These are phyloP conservation scores for Penicillium macrosclerotiorum DNA, from an alignment of 495 filamentous ascomycete genomes.

Conservation along the genomic window DNA sequence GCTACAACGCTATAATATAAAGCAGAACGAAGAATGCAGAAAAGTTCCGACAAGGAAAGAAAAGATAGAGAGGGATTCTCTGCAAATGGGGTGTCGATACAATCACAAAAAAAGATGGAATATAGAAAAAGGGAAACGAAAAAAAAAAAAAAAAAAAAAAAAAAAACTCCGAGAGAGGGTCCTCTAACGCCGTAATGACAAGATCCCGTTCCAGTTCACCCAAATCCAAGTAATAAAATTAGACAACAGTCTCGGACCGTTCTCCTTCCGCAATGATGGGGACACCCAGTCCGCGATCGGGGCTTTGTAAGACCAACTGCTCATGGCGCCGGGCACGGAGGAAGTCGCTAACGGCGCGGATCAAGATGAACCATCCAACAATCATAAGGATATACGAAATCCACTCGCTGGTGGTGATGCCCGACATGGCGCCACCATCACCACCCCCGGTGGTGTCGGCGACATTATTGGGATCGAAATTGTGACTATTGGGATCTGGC, in stretches of 20 bases:
- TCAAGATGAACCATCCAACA: slow-evolving; percentile 96
- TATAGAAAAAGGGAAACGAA: slow-evolving; percentile 3
- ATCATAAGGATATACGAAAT: slow-evolving; percentile 95
- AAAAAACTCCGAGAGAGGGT: slow-evolving; percentile 14
- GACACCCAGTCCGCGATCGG: slow-evolving; percentile 81
- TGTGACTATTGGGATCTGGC: slow-evolving; percentile 83
- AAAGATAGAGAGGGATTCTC: slow-evolving; percentile 13
- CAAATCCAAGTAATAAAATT: slow-evolving; percentile 18
- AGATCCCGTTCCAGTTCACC: slow-evolving; percentile 7
- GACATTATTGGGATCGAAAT: slow-evolving; percentile 75
- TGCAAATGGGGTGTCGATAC: slow-evolving; percentile 17
- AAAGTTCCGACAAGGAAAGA: slow-evolving; percentile 14
- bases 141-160: slow-evolving; percentile 11
- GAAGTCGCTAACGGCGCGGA: slow-evolving; percentile 85
- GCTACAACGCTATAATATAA: slow-evolving; percentile 20
- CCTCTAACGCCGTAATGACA: slow-evolving; percentile 10
- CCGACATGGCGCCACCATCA: slow-evolving; percentile 36
- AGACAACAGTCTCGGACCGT: slow-evolving; percentile 79
- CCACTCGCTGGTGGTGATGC: slow-evolving; percentile 74
- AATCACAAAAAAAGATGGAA: slow-evolving; percentile 3
- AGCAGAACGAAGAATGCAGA: slow-evolving; percentile 11
- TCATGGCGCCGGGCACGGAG: slow-evolving; percentile 84
- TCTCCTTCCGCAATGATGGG: slow-evolving; percentile 90
- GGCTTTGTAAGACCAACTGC: slow-evolving; percentile 88
- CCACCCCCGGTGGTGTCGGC: slow-evolving; percentile 39